Conservation (phyloP, 2,329 filamentous ascomycete species). For the Fusarium ramigenum region DNA sequence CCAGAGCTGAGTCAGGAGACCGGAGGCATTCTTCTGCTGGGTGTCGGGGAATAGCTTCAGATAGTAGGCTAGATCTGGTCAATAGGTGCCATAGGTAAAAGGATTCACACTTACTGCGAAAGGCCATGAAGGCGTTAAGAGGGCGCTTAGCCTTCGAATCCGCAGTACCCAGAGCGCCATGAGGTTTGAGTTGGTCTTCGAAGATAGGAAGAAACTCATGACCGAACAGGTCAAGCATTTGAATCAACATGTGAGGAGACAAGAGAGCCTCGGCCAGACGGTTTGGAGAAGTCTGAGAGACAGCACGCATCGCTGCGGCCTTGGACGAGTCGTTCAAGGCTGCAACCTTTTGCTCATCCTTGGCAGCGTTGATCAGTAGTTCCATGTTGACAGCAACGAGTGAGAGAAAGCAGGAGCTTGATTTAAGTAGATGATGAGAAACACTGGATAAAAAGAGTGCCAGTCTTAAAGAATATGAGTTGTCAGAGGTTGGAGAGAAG, state of each 20-base stretch:
- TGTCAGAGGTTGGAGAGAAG: neutral
- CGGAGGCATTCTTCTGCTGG: slow-evolving; percentile 63
- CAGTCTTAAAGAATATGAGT: neutral
- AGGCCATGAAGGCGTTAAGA: slow-evolving; percentile 48
- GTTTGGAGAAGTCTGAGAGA: neutral
- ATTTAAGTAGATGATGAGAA: neutral
- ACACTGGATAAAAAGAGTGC: neutral
- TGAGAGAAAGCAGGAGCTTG: neutral
- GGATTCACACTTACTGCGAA: slow-evolving; percentile 40
- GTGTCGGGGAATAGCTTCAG: slow-evolving; percentile 55
- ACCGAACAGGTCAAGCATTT: neutral
- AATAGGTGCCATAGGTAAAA: neutral
- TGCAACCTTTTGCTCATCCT: neutral
- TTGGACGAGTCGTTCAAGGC: neutral
- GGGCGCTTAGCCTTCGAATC: slow-evolving; percentile 37
- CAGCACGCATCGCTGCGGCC: neutral
- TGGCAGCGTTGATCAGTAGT: neutral
- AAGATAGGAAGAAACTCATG: neutral
- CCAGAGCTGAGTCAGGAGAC: slow-evolving; percentile 60
- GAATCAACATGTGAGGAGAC: neutral
- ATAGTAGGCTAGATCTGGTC: slow-evolving; percentile 54
- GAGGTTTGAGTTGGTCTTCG: neutral
- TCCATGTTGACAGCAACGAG: neutral
- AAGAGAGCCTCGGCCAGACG: neutral
- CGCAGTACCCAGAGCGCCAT: neutral